phyloP scores from a whole-genome alignment of 768 basidiomycete species.

The Obba rivulosa region DNA sequence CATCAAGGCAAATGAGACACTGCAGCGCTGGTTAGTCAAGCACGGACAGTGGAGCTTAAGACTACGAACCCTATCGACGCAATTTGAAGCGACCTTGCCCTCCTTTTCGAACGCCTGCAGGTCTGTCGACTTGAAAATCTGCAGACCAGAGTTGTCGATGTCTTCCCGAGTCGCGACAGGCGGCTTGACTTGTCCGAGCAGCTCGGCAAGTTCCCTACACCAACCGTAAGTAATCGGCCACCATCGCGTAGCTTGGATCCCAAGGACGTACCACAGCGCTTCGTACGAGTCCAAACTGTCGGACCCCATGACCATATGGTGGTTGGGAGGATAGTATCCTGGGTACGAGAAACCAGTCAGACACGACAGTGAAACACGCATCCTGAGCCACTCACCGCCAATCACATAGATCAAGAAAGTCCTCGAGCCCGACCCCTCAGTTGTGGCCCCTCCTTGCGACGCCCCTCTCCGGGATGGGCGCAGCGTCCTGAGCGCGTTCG shows the following conservation, averaged over 20 bases:
- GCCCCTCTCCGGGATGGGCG: conserved; percentile 18
- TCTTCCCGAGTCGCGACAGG: conserved; percentile 80
- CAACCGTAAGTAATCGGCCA: conserved; percentile 1
- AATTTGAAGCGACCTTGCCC: conserved; percentile 69
- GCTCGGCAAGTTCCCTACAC: conserved; percentile 71
- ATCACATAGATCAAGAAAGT: conserved; percentile 92
- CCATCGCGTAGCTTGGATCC: neutral
- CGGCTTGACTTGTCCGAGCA: conserved; percentile 78
- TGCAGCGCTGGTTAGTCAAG: conserved; percentile 20
- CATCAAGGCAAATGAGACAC: conserved; percentile 86
- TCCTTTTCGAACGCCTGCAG: conserved; percentile 49
- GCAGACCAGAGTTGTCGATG: conserved; percentile 78
- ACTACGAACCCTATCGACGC: conserved; percentile 65
- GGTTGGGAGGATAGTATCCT: conserved; percentile 93
- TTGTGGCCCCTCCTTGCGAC: conserved; percentile 10
- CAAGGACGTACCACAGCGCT: conserved; percentile 55
- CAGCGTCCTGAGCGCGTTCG: conserved; percentile 55
- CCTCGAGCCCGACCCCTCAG: conserved; percentile 37
- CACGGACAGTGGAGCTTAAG: neutral
- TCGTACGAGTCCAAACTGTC: conserved; percentile 76
- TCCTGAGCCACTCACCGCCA: conserved; percentile 45
- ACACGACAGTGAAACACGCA: neutral
- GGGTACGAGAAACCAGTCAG: conserved; percentile 4
- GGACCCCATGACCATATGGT: conserved; percentile 79
- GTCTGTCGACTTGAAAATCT: conserved; percentile 50